Base-by-base conservation (phyloP, 2,329 filamentous ascomycete genomes). In the Pseudogymnoascus sp. region DNA sequence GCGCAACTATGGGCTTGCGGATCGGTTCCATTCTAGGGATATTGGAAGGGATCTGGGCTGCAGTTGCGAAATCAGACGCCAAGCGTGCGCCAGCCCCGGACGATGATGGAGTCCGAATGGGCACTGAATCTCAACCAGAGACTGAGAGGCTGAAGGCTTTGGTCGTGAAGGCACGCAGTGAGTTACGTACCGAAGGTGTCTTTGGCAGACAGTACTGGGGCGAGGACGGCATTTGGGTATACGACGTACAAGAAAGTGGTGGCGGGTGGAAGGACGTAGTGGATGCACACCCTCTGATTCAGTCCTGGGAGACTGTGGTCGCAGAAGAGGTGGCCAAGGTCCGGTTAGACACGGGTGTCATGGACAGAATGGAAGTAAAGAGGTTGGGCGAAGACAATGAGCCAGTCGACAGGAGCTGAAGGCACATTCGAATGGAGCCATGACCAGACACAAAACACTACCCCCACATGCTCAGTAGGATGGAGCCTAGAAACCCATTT, bases 21-120 rank as follows among this genome's bases (percentile, higher is more conserved):
- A 88, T 86, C 0, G 94, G 94, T 0, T 85, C 85, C 67, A 76
- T 95, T 11, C 74, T 96, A 3, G 94, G 94, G 0, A 77, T 90
- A 3, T 71, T 97, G 5, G 90, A 96, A 70, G 91, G 89, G 0
- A 75, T 96, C 19, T 74, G 78, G 0, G 76, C 77, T 12, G 84
- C 85, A 8, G 66, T 82, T 62, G 67, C 66, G 8, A 69, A 71
- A 4, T 66, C 71, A 23, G 55, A 59, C 55, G 33, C 28, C 38
- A 49, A 28, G 7, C 38, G 59, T 25, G 59, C 16, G 30, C 58
- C 62, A 16, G 60, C 49, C 33, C 38, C 64, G 6, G 64, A 64
- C 11, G 38, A 36, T 12, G 19, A 19, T 11, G 58, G 38, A 8
- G 33, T 39, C 19, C 25, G 2, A 19, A 58, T 25, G 5, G 58